phyloP scores from a whole-genome alignment of 2,329 filamentous ascomycete genomes.

The Alternaria panax region DNA sequence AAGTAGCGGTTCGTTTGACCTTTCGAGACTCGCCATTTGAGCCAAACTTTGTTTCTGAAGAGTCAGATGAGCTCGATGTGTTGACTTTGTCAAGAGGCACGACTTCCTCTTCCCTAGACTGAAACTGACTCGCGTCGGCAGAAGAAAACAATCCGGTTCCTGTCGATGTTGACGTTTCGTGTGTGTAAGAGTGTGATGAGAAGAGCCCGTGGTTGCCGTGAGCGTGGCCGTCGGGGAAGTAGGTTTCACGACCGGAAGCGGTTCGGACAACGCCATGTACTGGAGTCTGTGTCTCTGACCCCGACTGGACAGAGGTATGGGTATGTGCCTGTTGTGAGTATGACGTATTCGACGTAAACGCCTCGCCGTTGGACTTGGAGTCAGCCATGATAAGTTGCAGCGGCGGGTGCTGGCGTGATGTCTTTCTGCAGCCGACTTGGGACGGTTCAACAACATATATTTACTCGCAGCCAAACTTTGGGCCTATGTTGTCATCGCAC shows the following conservation, averaged over 20 bases:
- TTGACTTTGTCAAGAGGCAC: constrained; percentile 16
- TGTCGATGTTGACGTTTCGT: background rate
- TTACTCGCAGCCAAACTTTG: background rate
- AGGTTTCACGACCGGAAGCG: constrained; percentile 39
- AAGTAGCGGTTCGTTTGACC: constrained; percentile 13
- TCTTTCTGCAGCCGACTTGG: background rate
- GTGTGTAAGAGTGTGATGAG: constrained; percentile 10
- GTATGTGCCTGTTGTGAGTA: constrained; percentile 1
- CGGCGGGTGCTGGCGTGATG: constrained; percentile 6
- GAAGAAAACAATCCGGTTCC: background rate
- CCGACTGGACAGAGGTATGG: background rate
- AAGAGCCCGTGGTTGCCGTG: constrained; percentile 12
- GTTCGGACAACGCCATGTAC: constrained; percentile 24
- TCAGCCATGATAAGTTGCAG: constrained; percentile 24
- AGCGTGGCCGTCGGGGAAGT: constrained; percentile 36
- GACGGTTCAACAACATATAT: constrained; percentile 5
- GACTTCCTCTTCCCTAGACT: constrained; percentile 14
- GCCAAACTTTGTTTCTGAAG: constrained; percentile 29
- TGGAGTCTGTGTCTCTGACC: constrained; percentile 10
- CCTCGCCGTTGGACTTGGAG: constrained; percentile 15
- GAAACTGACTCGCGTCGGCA: constrained; percentile 6
- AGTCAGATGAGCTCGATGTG: constrained; percentile 25
- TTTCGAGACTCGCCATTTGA: constrained; percentile 13
- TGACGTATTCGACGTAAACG: constrained; percentile 9
- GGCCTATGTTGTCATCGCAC: constrained; percentile 6